Conservation (phyloP, 1,139 yeast species). For the Pichia sp. region DNA sequence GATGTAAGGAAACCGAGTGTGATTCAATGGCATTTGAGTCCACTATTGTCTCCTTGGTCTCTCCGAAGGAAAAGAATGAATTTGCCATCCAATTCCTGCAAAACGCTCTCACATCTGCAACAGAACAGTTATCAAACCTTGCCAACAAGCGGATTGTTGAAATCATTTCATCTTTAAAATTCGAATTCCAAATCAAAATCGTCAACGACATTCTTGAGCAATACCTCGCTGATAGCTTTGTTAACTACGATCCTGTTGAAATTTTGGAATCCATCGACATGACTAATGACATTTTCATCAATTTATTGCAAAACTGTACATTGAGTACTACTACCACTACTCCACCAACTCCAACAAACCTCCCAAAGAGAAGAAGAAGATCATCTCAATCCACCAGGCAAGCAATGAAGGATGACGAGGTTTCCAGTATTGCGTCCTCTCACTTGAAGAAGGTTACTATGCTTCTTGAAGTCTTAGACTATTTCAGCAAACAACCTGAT, state of each 20-base stretch:
- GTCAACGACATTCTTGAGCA: constrained; percentile 57
- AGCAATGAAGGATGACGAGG: constrained; percentile 60
- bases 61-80: constrained; percentile 48
- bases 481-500: constrained; percentile 29
- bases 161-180: constrained; percentile 49
- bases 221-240: constrained; percentile 27
- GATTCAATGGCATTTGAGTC: constrained; percentile 47
- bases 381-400: constrained; percentile 71
- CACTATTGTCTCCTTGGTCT: constrained; percentile 48
- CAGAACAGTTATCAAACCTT: constrained; percentile 46
- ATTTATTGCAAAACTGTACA: constrained; percentile 44
- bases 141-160: constrained; percentile 36
- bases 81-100: constrained; percentile 58
- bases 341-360: constrained; percentile 27
- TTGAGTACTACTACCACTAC: constrained; percentile 21
- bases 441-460: constrained; percentile 76
- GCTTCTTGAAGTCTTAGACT: constrained; percentile 72
- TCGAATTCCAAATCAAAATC: constrained; percentile 51
- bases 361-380: constrained; percentile 69
- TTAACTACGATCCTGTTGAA: constrained; percentile 47
- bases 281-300: constrained; percentile 39
- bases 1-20: constrained; percentile 42
- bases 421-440: constrained; percentile 64
- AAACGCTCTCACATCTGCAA: constrained; percentile 41
- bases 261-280: constrained; percentile 43